These are phyloP conservation scores for Calonectria fujianensis DNA, from an alignment of 2,329 filamentous ascomycete species.

Conservation along the genomic window DNA sequence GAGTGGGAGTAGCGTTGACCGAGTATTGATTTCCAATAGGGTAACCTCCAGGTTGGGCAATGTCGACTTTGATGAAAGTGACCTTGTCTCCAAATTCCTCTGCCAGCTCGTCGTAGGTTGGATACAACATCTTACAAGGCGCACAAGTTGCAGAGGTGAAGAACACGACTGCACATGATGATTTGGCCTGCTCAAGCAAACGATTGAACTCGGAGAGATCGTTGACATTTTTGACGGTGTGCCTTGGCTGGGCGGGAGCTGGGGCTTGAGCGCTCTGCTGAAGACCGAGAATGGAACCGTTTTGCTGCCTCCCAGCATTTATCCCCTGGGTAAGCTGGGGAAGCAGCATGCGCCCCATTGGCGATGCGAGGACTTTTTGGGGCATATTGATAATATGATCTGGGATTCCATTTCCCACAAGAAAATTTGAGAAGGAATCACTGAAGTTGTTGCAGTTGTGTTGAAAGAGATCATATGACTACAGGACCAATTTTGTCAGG, in stretches of 20 bases:
- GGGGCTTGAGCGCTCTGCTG: constrained; percentile 61
- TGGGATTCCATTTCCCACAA: constrained; percentile 92
- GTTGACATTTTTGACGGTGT: constrained; percentile 75
- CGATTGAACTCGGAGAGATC: constrained; percentile 60
- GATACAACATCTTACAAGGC: constrained; percentile 89
- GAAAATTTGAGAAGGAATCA: constrained; percentile 92
- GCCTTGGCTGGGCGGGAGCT: constrained; percentile 47
- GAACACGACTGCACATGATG: constrained; percentile 87
- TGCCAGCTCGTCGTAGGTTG: constrained; percentile 87
- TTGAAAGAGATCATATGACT: constrained; percentile 91
- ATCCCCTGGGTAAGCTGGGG: constrained; percentile 78
- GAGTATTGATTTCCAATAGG: constrained; percentile 79
- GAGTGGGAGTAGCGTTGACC: constrained; percentile 88
- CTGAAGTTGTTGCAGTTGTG: constrained; percentile 99
- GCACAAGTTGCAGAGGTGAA: constrained; percentile 93
- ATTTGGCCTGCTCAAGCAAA: constrained; percentile 73
- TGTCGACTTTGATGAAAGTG: constrained; percentile 88
- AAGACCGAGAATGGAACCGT: constrained; percentile 73
- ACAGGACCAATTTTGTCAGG: constrained; percentile 10
- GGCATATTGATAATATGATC: constrained; percentile 90
- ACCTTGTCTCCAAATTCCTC: constrained; percentile 81
- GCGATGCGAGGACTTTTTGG: constrained; percentile 87
- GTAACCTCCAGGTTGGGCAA: constrained; percentile 77
- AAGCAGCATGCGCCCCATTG: constrained; percentile 90
- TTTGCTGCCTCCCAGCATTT: constrained; percentile 67